These are phyloP conservation scores for Millerozyma acaciae DNA, from an alignment of 805 yeast genomes.

Conservation along the genomic window DNA sequence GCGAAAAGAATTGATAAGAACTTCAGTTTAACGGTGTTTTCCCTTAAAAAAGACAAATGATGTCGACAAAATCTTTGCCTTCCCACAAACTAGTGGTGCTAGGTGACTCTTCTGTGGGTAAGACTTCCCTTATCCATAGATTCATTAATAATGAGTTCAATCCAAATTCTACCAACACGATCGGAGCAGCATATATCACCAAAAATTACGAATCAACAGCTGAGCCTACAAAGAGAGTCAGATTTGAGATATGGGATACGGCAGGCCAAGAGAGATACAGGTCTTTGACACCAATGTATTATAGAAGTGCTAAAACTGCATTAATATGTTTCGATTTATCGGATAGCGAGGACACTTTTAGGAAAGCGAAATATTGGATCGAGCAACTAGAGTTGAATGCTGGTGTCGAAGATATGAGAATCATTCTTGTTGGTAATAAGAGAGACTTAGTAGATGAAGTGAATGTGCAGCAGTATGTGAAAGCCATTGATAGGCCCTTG, in stretches of 20 bases:
- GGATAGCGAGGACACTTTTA: slow-evolving; percentile 43
- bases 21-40: too few relatives aligned
- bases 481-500: not conserved
- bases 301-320: slow-evolving; percentile 67
- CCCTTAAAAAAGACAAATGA: too few relatives aligned
- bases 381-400: slow-evolving; percentile 54
- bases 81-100: slow-evolving; percentile 38
- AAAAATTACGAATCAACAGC: slow-evolving; percentile 44
- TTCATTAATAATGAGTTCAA: slow-evolving; percentile 73
- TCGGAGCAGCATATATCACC: slow-evolving; percentile 97
- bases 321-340: slow-evolving; percentile 84
- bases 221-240: slow-evolving; percentile 37
- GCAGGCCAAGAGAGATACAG: slow-evolving; percentile 83
- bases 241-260: slow-evolving; percentile 82
- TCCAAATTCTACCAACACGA: slow-evolving; percentile 80
- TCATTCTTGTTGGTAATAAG: slow-evolving; percentile 78
- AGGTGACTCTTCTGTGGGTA: slow-evolving; percentile 61
- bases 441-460: slow-evolving; percentile 50
- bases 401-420: slow-evolving; percentile 22
- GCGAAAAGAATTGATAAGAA: too few relatives aligned
- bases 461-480: slow-evolving; percentile 1
- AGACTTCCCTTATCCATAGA: slow-evolving; percentile 73
- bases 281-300: slow-evolving; percentile 79
- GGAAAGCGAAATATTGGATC: slow-evolving; percentile 85
- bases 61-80: too few relatives aligned